These are phyloP conservation scores for Candida glucosophila DNA, from an alignment of 1,139 yeast genomes.

Conservation along the genomic window DNA sequence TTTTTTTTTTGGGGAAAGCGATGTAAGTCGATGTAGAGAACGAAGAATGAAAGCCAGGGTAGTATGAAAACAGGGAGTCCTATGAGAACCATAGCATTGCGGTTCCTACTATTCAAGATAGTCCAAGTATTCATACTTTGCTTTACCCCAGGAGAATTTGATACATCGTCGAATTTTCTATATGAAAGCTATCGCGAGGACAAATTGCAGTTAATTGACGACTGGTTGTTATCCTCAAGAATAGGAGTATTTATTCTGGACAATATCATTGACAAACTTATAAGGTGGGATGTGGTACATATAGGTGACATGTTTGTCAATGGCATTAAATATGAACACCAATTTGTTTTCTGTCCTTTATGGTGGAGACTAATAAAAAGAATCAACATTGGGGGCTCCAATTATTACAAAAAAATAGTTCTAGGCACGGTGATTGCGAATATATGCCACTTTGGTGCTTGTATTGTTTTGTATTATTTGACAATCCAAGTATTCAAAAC, in stretches of 20 bases:
- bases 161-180: slow-evolving; percentile 29
- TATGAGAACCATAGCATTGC: slow-evolving; percentile 7
- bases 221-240: slow-evolving; percentile 2
- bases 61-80: neutral
- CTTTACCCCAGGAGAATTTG: slow-evolving; percentile 29
- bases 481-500: slow-evolving; percentile 28
- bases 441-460: slow-evolving; percentile 41
- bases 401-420: slow-evolving; percentile 37
- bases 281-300: slow-evolving; percentile 84
- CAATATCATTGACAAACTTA: slow-evolving; percentile 36
- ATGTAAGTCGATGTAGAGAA: no score
- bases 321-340: slow-evolving; percentile 65
- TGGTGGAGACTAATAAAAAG: slow-evolving; percentile 54
- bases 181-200: slow-evolving; percentile 5
- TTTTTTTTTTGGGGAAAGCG: no score
- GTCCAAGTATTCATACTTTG: slow-evolving; percentile 22
- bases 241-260: slow-evolving; percentile 5
- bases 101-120: slow-evolving; percentile 18
- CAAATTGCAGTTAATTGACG: slow-evolving; percentile 2
- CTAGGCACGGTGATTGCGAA: slow-evolving; percentile 43
- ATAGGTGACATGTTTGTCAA: slow-evolving; percentile 50
- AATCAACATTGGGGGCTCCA: slow-evolving; percentile 11
- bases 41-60: slow-evolving; percentile 2
- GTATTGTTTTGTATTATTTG: slow-evolving; percentile 41
- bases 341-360: slow-evolving; percentile 77